Evolutionary conservation across 495 filamentous ascomycete genomes (phyloP), one percentile per base, ranked within the genome.

Genomic region (Terfezia boudieri): DNA sequence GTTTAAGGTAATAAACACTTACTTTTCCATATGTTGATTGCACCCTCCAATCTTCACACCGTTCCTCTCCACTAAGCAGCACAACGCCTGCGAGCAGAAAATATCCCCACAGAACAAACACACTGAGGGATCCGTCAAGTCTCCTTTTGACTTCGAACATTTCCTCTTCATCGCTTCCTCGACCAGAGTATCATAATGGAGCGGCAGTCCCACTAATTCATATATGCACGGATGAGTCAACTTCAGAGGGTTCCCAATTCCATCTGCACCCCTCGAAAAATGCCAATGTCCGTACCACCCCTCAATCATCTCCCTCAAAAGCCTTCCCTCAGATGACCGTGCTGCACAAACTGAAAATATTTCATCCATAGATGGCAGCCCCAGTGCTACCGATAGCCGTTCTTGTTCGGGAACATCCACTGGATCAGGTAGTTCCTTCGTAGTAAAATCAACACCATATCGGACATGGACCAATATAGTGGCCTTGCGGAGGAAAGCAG

Each of bases 51-150:
- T 71, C 51, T 77, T 74, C n/a, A 89, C 92, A 51, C 92, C 90
- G 56, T 81, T 71, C 50, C 77, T 74, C 57, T 77, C 71, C 57
- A 77, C 79, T 64, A 79, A 76, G 66, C 90, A 99, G 68, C 90
- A 99, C 32, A 86, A 79, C 26, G 82, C 84, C 69, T 99, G 90
- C 16, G 83, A 83, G 70, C 90, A 99, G 67, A 94, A 88, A 36
- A 99, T 82, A 9, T 88, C 88, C 7, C 89, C 90, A 61, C 90
- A 99, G 70, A 94, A 90, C 12, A 99, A 74, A 63, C 90, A 99
- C 48, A 99, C 76, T 56, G 76, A 81, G 1, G 90, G 86, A 66
- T 99, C 92, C 9, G 77, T 79, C 26, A 96, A 67, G 56, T 94
- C 87, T 66, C 88, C 90, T 54, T 86, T 86, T 2, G 86, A 87